Conservation (phyloP, 805 yeast genomes). For the Lipomyces chichibuensis region DNA sequence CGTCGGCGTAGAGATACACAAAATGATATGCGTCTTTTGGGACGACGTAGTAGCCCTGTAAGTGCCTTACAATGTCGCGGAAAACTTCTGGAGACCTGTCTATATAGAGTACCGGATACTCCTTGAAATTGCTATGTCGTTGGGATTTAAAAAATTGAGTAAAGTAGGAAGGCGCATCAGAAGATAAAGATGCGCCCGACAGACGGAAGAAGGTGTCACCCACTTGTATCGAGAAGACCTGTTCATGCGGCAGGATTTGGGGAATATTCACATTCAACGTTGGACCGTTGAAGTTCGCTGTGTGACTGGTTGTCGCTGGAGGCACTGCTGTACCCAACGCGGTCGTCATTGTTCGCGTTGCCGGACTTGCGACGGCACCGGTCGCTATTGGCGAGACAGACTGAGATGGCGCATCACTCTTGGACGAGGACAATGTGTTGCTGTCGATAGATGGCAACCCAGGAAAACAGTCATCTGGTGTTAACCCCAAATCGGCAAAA, state of each 20-base stretch:
- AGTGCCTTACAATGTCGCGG: slow-evolving; percentile 65
- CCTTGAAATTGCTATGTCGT: slow-evolving; percentile 44
- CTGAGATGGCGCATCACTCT: background rate
- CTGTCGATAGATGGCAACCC: background rate
- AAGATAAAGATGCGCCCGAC: slow-evolving; percentile 67
- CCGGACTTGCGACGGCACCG: background rate
- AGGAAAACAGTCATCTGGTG: background rate
- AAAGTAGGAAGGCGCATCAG: slow-evolving; percentile 83
- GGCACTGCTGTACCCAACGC: slow-evolving; percentile 11
- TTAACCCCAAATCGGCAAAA: background rate
- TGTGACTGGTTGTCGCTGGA: background rate
- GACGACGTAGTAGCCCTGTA: slow-evolving; percentile 71
- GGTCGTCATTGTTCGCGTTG: slow-evolving; percentile 8
- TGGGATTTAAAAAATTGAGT: slow-evolving; percentile 61
- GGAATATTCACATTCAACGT: slow-evolving; percentile 28
- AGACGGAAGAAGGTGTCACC: slow-evolving; percentile 34
- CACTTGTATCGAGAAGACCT: slow-evolving; percentile 36
- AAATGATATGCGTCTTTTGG: slow-evolving; percentile 64
- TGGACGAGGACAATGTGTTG: background rate
- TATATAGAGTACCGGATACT: slow-evolving; percentile 53
- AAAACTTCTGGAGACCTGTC: slow-evolving; percentile 77
- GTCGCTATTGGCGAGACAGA: background rate
- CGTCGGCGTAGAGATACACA: slow-evolving; percentile 67
- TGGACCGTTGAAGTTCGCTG: slow-evolving; percentile 16
- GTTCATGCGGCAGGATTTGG: slow-evolving; percentile 32